These are phyloP conservation scores for Leccinum boreale DNA, from an alignment of 768 basidiomycete genomes.

Conservation along the genomic window DNA sequence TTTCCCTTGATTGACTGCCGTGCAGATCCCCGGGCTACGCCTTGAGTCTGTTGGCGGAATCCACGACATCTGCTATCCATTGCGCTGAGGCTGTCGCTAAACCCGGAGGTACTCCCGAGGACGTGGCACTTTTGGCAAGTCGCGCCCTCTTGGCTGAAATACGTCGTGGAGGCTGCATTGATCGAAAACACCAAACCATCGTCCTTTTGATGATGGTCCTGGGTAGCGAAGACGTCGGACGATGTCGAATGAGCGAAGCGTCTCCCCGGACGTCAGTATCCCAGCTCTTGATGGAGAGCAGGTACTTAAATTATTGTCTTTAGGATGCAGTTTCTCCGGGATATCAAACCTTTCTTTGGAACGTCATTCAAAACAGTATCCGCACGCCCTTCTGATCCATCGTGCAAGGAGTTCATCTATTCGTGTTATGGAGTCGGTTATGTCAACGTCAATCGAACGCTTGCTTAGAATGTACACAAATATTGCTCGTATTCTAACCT, in stretches of 20 bases:
- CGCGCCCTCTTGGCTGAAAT: slow-evolving; percentile 78
- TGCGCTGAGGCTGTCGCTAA: slow-evolving; percentile 83
- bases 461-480: slow-evolving; percentile 44
- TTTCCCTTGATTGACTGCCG: neutral
- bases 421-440: slow-evolving; percentile 94
- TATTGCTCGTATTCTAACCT: neutral
- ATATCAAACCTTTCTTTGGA: slow-evolving; percentile 79
- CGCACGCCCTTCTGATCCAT: slow-evolving; percentile 48
- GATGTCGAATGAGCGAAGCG: slow-evolving; percentile 81
- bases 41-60: slow-evolving; percentile 84
- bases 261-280: slow-evolving; percentile 75
- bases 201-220: slow-evolving; percentile 89
- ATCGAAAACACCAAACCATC: slow-evolving; percentile 82
- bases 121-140: slow-evolving; percentile 81
- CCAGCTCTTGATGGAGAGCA: neutral
- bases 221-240: slow-evolving; percentile 96
- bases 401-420: slow-evolving; percentile 64
- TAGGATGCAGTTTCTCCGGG: slow-evolving; percentile 90
- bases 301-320: slow-evolving; percentile 4
- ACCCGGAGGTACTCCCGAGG: slow-evolving; percentile 87
- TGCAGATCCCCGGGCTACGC: slow-evolving; percentile 94
- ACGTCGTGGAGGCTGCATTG: slow-evolving; percentile 82
- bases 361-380: slow-evolving; percentile 89
- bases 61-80: slow-evolving; percentile 85
- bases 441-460: slow-evolving; percentile 78